Percentiles rank a stretch among this genome's conserved stretches.
These are phyloP conservation scores for Magnusiomyces tetraspermus DNA, from an alignment of 1,139 yeast genomes.

Conservation along the genomic window DNA sequence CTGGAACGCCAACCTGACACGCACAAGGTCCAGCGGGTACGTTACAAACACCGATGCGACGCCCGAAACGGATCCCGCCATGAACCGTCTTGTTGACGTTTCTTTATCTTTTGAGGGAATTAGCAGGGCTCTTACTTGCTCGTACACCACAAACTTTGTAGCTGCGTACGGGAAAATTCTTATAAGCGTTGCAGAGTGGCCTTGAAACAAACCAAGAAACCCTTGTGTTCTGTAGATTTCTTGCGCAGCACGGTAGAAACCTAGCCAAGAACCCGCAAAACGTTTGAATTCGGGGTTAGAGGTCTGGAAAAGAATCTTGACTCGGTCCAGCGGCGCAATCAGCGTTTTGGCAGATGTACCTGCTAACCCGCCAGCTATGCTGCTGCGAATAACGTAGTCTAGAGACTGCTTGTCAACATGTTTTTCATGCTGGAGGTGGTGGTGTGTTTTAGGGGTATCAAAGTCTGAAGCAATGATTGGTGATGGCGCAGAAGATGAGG, in stretches of 20 bases:
- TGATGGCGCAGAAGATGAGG: background rate
- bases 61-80: conserved; percentile 86
- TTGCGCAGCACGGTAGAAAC: conserved; percentile 62
- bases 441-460: background rate
- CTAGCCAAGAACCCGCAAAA: conserved; percentile 72
- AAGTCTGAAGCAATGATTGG: background rate
- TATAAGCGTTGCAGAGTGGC: conserved; percentile 85
- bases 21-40: conserved; percentile 80
- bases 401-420: conserved; percentile 56
- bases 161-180: conserved; percentile 97
- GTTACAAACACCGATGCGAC: conserved; percentile 80
- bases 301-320: conserved; percentile 89
- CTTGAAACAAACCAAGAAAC: conserved; percentile 76
- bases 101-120: conserved; percentile 71
- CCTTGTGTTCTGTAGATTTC: conserved; percentile 67
- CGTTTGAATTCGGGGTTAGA: conserved; percentile 79
- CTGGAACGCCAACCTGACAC: conserved; percentile 88
- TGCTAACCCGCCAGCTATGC: conserved; percentile 91
- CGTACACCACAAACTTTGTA: conserved; percentile 94
- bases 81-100: conserved; percentile 66
- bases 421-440: background rate
- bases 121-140: conserved; percentile 70
- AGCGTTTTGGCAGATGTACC: conserved; percentile 93
- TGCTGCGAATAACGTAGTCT: conserved; percentile 74
- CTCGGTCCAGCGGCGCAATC: conserved; percentile 92